phyloP scores from a whole-genome alignment of 495 filamentous ascomycete genomes.

The Collariella sp. region DNA sequence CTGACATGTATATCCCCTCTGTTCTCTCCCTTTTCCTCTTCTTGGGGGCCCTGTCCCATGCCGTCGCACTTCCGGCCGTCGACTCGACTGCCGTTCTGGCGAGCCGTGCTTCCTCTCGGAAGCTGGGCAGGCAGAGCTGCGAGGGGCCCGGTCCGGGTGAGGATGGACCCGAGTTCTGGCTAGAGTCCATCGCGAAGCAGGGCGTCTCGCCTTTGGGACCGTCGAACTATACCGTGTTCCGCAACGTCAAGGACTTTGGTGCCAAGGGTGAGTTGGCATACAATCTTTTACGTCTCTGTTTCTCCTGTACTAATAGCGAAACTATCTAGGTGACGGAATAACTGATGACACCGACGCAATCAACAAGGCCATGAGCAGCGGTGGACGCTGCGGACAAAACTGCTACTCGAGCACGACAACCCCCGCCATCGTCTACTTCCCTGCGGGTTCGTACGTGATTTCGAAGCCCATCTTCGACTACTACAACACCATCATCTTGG shows the following conservation, averaged over 20 bases:
- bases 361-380: constrained; percentile 67
- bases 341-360: constrained; percentile 80
- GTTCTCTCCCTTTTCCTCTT: too few species aligned
- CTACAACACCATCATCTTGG: constrained; percentile 59
- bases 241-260: constrained; percentile 52
- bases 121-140: too few species aligned
- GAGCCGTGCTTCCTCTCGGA: too few species aligned
- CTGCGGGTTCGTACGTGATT: constrained; percentile 64
- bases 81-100: too few species aligned
- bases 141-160: too few species aligned
- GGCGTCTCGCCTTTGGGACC: constrained; percentile 39
- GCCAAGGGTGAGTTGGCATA: too few species aligned
- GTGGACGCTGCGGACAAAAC: constrained; percentile 61
- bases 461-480: constrained; percentile 53
- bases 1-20: too few species aligned
- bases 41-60: too few species aligned
- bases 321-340: constrained; percentile 56
- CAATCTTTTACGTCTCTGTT: too few species aligned
- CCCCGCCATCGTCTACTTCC: constrained; percentile 69
- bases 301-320: too few species aligned
- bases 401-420: constrained; percentile 73
- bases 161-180: too few species aligned
- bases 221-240: constrained; percentile 42
- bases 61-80: too few species aligned
- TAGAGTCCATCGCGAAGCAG: constrained; percentile 41